Percentiles rank a stretch among this genome's conserved stretches.
Conservation (phyloP, 352 stramenopile species). For the Pythium sukuiense region DNA sequence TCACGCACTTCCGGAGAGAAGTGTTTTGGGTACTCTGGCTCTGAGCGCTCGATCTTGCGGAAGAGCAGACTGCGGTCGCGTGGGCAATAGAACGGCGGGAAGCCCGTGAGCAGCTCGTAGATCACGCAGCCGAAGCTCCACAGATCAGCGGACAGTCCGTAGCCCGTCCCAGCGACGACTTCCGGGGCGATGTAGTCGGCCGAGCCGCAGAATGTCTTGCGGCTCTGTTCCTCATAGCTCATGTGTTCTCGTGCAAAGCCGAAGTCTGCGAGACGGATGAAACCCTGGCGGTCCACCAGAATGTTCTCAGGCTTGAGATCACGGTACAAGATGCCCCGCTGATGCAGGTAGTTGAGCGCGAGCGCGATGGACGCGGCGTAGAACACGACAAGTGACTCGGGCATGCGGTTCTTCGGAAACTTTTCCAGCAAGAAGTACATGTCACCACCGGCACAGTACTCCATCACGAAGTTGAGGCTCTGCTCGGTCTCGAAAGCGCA, state of each 20-base stretch:
- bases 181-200: slow-evolving; percentile 87
- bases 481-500: slow-evolving; percentile 90
- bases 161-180: slow-evolving; percentile 68
- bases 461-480: slow-evolving; percentile 98
- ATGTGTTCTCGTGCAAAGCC: slow-evolving; percentile 69
- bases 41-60: slow-evolving; percentile 93
- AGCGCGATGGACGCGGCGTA: slow-evolving; percentile 97
- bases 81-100: slow-evolving; percentile 92
- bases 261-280: slow-evolving; percentile 85
- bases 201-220: slow-evolving; percentile 81
- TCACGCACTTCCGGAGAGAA: slow-evolving; percentile 67
- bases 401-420: slow-evolving; percentile 91
- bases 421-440: slow-evolving; percentile 94
- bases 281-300: slow-evolving; percentile 88
- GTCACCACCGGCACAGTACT: slow-evolving; percentile 97
- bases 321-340: slow-evolving; percentile 80
- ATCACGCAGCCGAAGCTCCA: slow-evolving; percentile 91
- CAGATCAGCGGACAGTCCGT: slow-evolving; percentile 74
- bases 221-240: slow-evolving; percentile 52
- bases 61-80: slow-evolving; percentile 93
- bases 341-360: slow-evolving; percentile 90
- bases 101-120: slow-evolving; percentile 82
- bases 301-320: slow-evolving; percentile 93
- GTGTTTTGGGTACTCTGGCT: slow-evolving; percentile 92
- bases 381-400: slow-evolving; percentile 92